These are phyloP conservation scores for Thraustochytrium striatum DNA, from an alignment of 352 stramenopile genomes.

Conservation along the genomic window DNA sequence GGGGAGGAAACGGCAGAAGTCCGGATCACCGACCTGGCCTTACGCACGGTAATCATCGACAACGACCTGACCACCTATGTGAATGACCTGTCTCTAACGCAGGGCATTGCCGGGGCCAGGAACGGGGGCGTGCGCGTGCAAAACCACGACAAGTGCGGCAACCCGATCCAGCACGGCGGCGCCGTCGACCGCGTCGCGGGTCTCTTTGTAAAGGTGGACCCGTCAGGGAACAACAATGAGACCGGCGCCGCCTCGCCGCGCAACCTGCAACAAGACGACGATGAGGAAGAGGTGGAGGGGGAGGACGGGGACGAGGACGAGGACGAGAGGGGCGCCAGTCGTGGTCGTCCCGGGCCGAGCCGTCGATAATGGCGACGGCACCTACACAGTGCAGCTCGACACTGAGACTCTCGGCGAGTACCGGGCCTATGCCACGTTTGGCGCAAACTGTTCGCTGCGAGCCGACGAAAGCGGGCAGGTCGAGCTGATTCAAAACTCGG, in stretches of 20 bases:
- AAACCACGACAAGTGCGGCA: background rate
- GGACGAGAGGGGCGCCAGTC: background rate
- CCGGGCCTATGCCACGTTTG: background rate
- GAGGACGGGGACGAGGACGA: background rate
- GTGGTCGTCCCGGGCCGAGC: background rate
- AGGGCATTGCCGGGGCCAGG: background rate
- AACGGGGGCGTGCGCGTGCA: constrained; percentile 12
- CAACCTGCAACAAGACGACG: background rate
- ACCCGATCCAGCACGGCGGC: background rate
- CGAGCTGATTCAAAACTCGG: background rate
- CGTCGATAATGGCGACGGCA: constrained; percentile 31
- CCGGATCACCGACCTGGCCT: background rate
- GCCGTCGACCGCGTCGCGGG: background rate
- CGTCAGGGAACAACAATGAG: background rate
- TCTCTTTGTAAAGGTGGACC: constrained; percentile 9
- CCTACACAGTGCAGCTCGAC: background rate
- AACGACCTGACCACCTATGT: background rate
- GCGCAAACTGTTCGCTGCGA: too few relatives aligned
- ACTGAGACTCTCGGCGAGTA: constrained; percentile 5
- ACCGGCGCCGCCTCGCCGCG: background rate
- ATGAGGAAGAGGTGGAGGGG: background rate
- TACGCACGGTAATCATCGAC: constrained; percentile 10
- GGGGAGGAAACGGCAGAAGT: background rate
- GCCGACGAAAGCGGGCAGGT: background rate
- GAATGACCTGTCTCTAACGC: too few relatives aligned